Conservation (phyloP, 495 filamentous ascomycete genomes). For the Trichocladium uniseriatum region DNA sequence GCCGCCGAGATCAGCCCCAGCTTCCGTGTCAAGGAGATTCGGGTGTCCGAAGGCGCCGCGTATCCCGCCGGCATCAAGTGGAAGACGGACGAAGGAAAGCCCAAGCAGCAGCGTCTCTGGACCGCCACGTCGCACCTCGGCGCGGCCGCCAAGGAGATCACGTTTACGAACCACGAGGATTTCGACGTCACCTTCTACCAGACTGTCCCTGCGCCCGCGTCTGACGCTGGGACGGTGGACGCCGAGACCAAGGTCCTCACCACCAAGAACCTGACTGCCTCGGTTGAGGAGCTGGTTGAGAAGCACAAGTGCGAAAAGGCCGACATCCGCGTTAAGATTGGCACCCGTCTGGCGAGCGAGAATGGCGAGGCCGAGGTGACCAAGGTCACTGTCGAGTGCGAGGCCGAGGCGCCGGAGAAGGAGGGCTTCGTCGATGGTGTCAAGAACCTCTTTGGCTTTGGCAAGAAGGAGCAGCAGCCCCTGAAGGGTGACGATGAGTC, state of each 20-base stretch:
- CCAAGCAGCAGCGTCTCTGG: constrained; percentile 60
- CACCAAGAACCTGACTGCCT: constrained; percentile 76
- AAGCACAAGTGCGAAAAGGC: constrained; percentile 64
- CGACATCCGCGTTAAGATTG: constrained; percentile 73
- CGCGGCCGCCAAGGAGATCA: constrained; percentile 69
- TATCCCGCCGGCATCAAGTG: constrained; percentile 69
- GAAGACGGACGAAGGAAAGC: constrained; percentile 56
- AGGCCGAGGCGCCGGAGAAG: constrained; percentile 58
- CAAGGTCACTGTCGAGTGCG: constrained; percentile 72
- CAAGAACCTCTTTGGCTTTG: constrained; percentile 91
- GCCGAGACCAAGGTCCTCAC: constrained; percentile 45
- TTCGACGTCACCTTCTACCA: constrained; percentile 78
- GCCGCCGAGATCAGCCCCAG: constrained; percentile 82
- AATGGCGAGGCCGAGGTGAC: constrained; percentile 78
- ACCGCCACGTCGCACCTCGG: constrained; percentile 66
- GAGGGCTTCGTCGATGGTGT: constrained; percentile 80
- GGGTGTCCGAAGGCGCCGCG: constrained; percentile 58
- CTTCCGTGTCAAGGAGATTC: constrained; percentile 96
- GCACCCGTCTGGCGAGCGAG: constrained; percentile 57
- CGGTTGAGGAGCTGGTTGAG: constrained; percentile 63
- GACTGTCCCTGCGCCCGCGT: constrained; percentile 40
- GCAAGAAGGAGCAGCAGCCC: constrained; percentile 70
- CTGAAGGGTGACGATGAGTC: constrained; percentile 51
- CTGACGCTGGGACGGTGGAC: constrained; percentile 30
- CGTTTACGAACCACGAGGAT: constrained; percentile 75